Evolutionary conservation across 2,329 filamentous ascomycete species (phyloP).

Genomic region (Gnomoniopsis sp.): DNA sequence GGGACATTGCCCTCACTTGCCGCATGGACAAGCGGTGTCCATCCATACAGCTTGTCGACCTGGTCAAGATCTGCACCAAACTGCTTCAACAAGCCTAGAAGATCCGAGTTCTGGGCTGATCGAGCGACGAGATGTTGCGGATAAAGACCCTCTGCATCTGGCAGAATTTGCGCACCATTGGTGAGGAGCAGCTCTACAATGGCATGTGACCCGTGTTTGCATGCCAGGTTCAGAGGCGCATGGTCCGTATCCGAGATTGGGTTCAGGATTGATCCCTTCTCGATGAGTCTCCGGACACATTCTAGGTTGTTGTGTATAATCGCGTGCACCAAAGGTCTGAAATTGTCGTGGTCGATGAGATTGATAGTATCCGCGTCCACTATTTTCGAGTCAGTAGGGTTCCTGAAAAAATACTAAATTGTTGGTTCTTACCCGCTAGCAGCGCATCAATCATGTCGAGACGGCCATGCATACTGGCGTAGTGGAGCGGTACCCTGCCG

Average conservation of each 20-base stretch:
- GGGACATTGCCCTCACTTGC: conserved; percentile 93
- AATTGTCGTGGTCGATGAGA: conserved; percentile 92
- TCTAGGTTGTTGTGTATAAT: conserved; percentile 83
- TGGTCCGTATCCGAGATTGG: conserved; percentile 85
- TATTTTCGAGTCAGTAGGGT: background rate
- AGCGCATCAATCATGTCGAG: conserved; percentile 78
- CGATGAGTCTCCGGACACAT: conserved; percentile 76
- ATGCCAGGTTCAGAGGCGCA: conserved; percentile 90
- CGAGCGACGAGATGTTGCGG: conserved; percentile 96
- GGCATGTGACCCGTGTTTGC: conserved; percentile 82
- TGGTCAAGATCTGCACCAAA: conserved; percentile 91
- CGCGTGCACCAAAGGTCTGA: conserved; percentile 90
- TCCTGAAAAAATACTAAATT: background rate
- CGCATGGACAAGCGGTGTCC: conserved; percentile 94
- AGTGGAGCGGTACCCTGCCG: conserved; percentile 88
- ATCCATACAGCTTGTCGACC: conserved; percentile 91
- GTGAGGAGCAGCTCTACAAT: conserved; percentile 84
- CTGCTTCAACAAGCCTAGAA: conserved; percentile 75
- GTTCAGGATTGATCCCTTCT: conserved; percentile 78
- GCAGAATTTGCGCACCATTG: conserved; percentile 76
- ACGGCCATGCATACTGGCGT: conserved; percentile 91
- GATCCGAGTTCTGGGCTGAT: conserved; percentile 75
- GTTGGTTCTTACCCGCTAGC: conserved; percentile 53
- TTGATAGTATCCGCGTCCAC: conserved; percentile 71
- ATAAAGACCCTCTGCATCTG: conserved; percentile 92